These are phyloP conservation scores for Cochliopodium minus DNA, from an alignment of 208 protist species.

Conservation along the genomic window DNA sequence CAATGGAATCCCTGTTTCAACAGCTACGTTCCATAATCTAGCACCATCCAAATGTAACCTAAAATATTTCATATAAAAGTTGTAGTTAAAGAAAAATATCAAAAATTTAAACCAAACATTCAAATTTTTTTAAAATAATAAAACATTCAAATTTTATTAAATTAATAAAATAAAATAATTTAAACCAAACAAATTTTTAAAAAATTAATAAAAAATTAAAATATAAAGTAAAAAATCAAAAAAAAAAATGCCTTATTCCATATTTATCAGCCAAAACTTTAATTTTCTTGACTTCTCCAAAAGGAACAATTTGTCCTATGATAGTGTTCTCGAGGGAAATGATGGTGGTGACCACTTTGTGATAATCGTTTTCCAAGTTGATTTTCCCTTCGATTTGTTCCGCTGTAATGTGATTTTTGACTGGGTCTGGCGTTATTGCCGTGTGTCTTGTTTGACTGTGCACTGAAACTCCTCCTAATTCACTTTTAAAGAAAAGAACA, in stretches of 20 bases:
- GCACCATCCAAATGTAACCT: slow-evolving; percentile 33
- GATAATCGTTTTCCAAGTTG: slow-evolving; percentile 13
- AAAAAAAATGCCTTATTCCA: no score
- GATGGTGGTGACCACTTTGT: slow-evolving; percentile 18
- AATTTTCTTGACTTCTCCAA: neutral
- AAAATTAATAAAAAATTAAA: no score
- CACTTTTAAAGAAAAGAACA: no score
- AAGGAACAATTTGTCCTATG: neutral
- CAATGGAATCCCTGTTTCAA: slow-evolving; percentile 9
- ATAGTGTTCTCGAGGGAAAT: slow-evolving; percentile 28
- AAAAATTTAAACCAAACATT: no score
- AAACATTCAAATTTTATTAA: no score
- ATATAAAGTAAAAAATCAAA: no score
- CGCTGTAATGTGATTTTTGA: neutral
- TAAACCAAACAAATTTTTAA: no score
- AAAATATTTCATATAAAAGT: no score
- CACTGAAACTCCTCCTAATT: neutral
- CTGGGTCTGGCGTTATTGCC: neutral
- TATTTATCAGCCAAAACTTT: neutral
- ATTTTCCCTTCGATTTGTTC: neutral
- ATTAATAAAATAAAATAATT: no score
- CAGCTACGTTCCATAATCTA: slow-evolving; percentile 25
- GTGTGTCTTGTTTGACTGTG: neutral
- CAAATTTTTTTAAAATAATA: no score
- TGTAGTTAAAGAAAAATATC: no score